phyloP scores from a whole-genome alignment of 2,329 filamentous ascomycete genomes.

The Fusarium begoniae region DNA sequence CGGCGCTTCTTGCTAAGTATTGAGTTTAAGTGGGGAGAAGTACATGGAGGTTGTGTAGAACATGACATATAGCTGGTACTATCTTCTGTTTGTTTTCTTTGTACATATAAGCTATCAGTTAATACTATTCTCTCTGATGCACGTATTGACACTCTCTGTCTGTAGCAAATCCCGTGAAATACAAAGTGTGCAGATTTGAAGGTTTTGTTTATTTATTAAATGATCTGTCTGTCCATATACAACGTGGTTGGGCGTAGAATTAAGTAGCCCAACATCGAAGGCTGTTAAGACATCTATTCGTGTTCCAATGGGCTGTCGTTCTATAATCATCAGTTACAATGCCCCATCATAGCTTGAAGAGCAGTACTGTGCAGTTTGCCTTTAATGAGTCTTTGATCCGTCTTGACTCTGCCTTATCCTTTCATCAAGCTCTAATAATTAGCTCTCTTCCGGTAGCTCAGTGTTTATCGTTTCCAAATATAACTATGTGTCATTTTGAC shows the following conservation, averaged over 20 bases:
- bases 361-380: neutral
- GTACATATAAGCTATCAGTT: neutral
- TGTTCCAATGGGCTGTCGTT: too few species aligned
- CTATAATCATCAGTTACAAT: too few species aligned
- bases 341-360: neutral
- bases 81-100: neutral
- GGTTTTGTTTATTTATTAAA: fast-evolving
- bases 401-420: too few species aligned
- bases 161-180: neutral
- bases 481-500: too few species aligned
- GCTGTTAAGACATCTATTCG: too few species aligned
- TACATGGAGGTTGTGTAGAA: neutral
- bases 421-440: too few species aligned
- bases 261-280: too few species aligned
- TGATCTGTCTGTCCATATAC: fast-evolving
- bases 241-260: fast-evolving
- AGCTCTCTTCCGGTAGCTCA: too few species aligned
- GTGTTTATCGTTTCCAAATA: too few species aligned
- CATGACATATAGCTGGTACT: neutral
- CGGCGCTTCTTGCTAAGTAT: slow-evolving; percentile 35
- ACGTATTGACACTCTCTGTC: fast-evolving
- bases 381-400: neutral
- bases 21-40: neutral
- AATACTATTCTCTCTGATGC: neutral
- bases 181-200: too few species aligned